A percentile compares a stretch with the other conserved stretches of the same genome.
These are phyloP conservation scores for Jimgerdemannia flammicorona DNA, from an alignment of 192 early-diverging fungal species.

Conservation along the genomic window DNA sequence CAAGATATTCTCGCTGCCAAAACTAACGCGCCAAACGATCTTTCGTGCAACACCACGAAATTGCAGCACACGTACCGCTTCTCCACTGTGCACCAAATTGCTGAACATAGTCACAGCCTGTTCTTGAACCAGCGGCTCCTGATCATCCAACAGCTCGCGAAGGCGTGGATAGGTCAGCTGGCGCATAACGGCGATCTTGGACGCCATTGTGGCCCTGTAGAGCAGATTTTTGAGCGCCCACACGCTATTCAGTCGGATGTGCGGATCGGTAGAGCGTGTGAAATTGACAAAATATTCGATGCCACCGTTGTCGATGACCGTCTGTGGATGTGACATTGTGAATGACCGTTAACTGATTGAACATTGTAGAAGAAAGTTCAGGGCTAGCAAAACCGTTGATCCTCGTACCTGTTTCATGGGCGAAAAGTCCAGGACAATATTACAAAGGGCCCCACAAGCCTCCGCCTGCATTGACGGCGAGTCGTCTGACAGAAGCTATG, in stretches of 20 bases:
- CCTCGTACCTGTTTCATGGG: conserved; percentile 62
- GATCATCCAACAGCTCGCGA: conserved; percentile 56
- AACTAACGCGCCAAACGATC: too few relatives aligned
- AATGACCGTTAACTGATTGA: not conserved
- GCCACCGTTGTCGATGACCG: conserved; percentile 67
- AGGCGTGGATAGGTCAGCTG: conserved; percentile 61
- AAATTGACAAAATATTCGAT: conserved; percentile 67
- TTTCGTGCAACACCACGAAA: not conserved
- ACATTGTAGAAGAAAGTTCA: not conserved
- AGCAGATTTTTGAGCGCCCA: conserved; percentile 85
- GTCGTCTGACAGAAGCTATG: conserved; percentile 55
- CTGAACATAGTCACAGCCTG: conserved; percentile 72
- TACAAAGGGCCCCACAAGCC: conserved; percentile 79
- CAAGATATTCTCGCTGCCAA: too few relatives aligned
- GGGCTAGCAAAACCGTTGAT: not conserved
- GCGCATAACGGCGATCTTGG: conserved; percentile 65
- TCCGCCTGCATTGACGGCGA: conserved; percentile 57
- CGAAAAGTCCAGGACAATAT: conserved; percentile 81
- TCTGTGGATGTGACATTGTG: conserved; percentile 9
- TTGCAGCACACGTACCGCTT: conserved; percentile 23
- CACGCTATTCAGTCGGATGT: conserved; percentile 64
- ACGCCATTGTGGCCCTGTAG: conserved; percentile 60
- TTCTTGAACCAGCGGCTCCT: conserved; percentile 61
- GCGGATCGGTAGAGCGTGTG: conserved; percentile 39
- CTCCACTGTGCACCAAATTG: conserved; percentile 62